These are phyloP conservation scores for Saussurea involucrata DNA, from an alignment of 129 eudicot genomes.

Conservation along the genomic window DNA sequence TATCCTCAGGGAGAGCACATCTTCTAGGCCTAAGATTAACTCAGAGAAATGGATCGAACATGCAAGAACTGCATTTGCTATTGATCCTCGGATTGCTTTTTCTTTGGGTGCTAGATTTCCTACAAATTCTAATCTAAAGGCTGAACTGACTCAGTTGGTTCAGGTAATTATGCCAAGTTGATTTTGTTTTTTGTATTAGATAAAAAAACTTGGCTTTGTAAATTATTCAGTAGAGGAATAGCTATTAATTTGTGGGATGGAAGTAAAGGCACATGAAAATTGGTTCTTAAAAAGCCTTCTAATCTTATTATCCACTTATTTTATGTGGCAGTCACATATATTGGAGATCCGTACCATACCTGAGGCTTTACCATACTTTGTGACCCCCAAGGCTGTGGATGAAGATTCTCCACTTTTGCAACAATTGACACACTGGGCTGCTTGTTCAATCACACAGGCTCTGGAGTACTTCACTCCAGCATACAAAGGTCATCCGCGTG, in stretches of 20 bases:
- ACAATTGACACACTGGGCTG: conserved; percentile 99
- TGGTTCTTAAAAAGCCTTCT: background rate
- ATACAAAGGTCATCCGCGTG: conserved; percentile 94
- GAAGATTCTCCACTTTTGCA: conserved; percentile 88
- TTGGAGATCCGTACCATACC: conserved; percentile 92
- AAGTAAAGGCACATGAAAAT: background rate
- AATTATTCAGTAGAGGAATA: background rate
- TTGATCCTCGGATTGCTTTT: conserved; percentile 91
- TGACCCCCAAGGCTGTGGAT: conserved; percentile 89
- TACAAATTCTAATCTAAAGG: conserved; percentile 61
- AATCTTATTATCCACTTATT: background rate
- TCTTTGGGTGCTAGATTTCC: conserved; percentile 90
- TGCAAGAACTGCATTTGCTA: conserved; percentile 89
- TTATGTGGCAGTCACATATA: conserved; percentile 67
- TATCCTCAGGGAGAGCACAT: conserved; percentile 53
- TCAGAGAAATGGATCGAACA: conserved; percentile 88
- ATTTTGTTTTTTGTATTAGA: background rate
- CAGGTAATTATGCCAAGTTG: conserved; percentile 44
- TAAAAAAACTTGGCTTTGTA: background rate
- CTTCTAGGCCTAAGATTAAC: conserved; percentile 63
- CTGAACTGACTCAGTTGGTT: conserved; percentile 78
- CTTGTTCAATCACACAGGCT: conserved; percentile 97
- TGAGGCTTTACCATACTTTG: conserved; percentile 89
- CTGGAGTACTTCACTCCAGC: conserved; percentile 94
- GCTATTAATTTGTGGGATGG: background rate